Percentiles rank a stretch among this genome's conserved stretches.
phyloP scores from a whole-genome alignment of 192 early-diverging fungal species.

The Linderina pennispora region DNA sequence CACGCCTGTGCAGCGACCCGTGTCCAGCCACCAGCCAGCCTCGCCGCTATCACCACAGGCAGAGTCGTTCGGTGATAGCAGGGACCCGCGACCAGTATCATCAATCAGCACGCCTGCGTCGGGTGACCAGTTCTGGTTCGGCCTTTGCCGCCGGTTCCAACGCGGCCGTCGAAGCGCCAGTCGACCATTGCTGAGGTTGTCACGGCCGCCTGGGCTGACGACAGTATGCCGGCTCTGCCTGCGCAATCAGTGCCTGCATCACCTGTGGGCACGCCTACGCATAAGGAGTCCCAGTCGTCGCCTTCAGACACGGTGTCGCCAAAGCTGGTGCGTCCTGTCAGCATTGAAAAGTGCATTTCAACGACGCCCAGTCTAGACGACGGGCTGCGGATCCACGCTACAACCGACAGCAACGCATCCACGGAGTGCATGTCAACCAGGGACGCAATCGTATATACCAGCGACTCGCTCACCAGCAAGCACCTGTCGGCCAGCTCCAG shows the following conservation, averaged over 20 bases:
- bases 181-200: background rate
- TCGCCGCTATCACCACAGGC: background rate
- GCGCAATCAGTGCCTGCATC: background rate
- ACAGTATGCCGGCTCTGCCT: background rate
- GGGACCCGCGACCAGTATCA: background rate
- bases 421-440: too few species aligned
- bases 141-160: conserved; percentile 12
- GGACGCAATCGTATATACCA: too few species aligned
- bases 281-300: too few species aligned
- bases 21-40: background rate
- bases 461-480: too few species aligned
- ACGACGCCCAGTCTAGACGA: too few species aligned
- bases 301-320: too few species aligned
- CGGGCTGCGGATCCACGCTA: too few species aligned
- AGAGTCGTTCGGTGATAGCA: background rate
- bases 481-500: background rate
- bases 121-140: conserved; percentile 9
- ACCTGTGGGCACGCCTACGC: background rate
- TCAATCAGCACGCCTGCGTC: background rate
- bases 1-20: conserved; percentile 6
- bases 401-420: too few species aligned
- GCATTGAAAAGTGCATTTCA: background rate
- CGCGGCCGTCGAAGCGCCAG: background rate
- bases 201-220: background rate
- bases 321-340: background rate